Base-by-base conservation (phyloP, 2,329 filamentous ascomycete species). In the Neoascochyta sp. region DNA sequence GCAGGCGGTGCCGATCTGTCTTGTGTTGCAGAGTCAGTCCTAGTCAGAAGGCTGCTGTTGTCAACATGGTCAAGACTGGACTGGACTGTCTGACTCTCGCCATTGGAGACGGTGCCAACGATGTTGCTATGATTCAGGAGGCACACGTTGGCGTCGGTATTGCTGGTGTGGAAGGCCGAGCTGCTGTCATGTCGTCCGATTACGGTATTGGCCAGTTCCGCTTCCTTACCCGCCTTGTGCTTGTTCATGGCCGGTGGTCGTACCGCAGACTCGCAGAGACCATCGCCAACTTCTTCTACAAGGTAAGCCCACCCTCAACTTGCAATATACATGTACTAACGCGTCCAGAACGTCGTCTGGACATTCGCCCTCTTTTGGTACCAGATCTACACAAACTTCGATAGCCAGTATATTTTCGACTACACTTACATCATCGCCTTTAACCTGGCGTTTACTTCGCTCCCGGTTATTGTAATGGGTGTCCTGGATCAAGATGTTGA, bases 281-380 rank as follows among this genome's bases (percentile, higher is more conserved):
- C 25, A 95, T 93, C 54, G 87, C 88, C 62, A 98, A 98, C 64
- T 98, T 98, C 74, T 98, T 98, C 73, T 98, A 96, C 78, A 98
- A 98, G 70, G 77, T 79, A 60, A 54, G 67, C 33, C 16, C 11
- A 2, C 8, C 4, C 2, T 11, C 8, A 24, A 13, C 1, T 13
- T 10, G 13, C 2, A 29, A 9, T 18, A 2, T n/a, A 17, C 8
- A 18, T 9, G 3, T 48, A 44, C 59, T 65, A 36, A 63, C 40
- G 3, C 25, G 11, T 34, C 12, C 47, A 81, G 83, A 98, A 96
- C 70, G 84, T 98, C 65, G 83, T 96, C 29, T 98, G 92, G 92
- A 92, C 87, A 1, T 90, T 95, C 57, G 78, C 83, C 23, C 84
- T 98, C 36, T 95, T 96, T 74, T 96, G 90, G 90, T 98, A 86